Evolutionary conservation across 352 stramenopile genomes (phyloP).

Genomic region (Pythium scleroteichum): DNA sequence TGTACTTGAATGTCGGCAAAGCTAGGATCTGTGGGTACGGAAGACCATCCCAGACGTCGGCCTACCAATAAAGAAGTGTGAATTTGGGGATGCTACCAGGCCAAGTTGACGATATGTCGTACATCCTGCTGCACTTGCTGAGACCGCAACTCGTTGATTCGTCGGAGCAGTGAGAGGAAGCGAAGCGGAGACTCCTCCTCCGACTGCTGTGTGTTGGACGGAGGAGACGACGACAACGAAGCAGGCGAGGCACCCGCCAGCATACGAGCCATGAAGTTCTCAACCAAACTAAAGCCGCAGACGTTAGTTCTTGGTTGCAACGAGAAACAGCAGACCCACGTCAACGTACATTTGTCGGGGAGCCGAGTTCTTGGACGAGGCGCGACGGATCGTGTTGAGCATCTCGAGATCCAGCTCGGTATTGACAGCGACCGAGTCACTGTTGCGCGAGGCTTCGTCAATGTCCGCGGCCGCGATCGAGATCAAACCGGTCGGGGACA

Average conservation of each 20-base stretch:
- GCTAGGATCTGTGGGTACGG: constrained; percentile 83
- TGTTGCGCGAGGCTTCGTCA: constrained; percentile 54
- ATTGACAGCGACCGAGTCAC: constrained; percentile 30
- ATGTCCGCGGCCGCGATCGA: constrained; percentile 84
- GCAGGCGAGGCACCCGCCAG: constrained; percentile 9
- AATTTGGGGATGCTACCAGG: too few species aligned
- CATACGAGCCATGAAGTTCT: constrained; percentile 33
- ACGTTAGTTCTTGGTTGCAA: too few species aligned
- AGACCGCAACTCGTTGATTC: constrained; percentile 83
- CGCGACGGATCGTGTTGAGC: constrained; percentile 53
- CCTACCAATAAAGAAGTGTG: constrained; percentile 35
- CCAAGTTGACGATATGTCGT: too few species aligned
- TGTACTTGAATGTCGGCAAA: constrained; percentile 80
- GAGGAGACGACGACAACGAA: constrained; percentile 30
- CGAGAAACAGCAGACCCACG: too few species aligned
- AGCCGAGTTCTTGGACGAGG: not conserved
- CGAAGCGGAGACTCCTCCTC: constrained; percentile 45
- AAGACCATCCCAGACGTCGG: constrained; percentile 69
- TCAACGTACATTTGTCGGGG: constrained; percentile 21
- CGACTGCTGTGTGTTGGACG: constrained; percentile 23
- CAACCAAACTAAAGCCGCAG: constrained; percentile 14
- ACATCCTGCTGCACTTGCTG: constrained; percentile 57
- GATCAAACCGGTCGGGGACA: constrained; percentile 77
- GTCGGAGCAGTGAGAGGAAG: constrained; percentile 73
- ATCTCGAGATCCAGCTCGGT: constrained; percentile 66